Base-by-base conservation (phyloP, 306 rosid species). In the Acmispon strigosus region DNA sequence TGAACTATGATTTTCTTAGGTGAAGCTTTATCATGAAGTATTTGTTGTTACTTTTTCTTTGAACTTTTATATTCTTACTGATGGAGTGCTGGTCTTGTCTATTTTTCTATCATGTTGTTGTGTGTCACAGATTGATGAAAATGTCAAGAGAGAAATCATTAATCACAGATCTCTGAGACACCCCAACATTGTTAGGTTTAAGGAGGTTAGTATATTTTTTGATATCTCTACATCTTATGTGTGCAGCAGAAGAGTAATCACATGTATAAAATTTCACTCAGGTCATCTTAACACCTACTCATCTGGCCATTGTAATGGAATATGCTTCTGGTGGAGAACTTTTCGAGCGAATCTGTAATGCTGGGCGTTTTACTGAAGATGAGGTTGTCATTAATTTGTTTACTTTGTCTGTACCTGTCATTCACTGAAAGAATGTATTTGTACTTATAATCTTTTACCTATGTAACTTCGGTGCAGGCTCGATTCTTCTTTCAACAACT, bases 401-500 rank as follows among this genome's bases (percentile, higher is more conserved):
- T 18, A 16, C 62, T 54, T 66, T 43, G 49, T 37, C 42, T 18
- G 19, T 34, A 65, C 15, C 45, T 12, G 10, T 36, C 44, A 43
- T 17, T 17, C n/a, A 7, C 13, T 12, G 24, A 44, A 34, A n/a
- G 43, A 10, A 53, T 55, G 12, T 32, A 15, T 20, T 43, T 51
- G n/a, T 3, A 16, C 9, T 39, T 43, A 3, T 61, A 51, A 27
- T 74, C 32, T 65, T 69, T 67, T 72, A 13, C 4, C 13, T 65
- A 22, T 49, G 10, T 53, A 52, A 44, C 65, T 61, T 69, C 82
- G 81, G 17, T 87, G 65, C 77, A 94, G 99, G 97, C 97, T 45
- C 97, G 99, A 45, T 94, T 94, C 91, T 94, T 94, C 82, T 94
- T 94, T 85, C 99, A 91, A 50, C 99, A 94, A 79, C 99, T 94